Evolutionary conservation across 805 yeast genomes (phyloP), one percentile per base, ranked within the genome.

Genomic region (Wickerhamiella sorbophila): DNA sequence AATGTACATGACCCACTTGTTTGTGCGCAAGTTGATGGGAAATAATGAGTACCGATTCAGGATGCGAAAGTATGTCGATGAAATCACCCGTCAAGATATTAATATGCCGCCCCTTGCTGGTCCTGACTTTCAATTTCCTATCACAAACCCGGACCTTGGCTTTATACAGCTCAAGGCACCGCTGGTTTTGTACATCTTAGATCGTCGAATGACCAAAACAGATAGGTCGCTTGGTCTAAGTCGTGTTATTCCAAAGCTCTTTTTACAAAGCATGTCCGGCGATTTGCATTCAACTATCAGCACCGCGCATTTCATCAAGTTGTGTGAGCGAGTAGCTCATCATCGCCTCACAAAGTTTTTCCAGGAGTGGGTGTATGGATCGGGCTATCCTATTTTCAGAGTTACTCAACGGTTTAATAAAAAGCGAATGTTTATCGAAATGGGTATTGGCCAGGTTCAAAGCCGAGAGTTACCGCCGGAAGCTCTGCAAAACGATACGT

Each of bases 251-350:
- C 95, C 97, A 0, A 91, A 88, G 52, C 66, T 91, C 20, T 84
- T 88, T 48, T 62, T 91, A 29, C 96, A 91, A 58, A 94, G 94
- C 0, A 85, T 91, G 94, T 83, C 94, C 5, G 94, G 94, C 15
- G 98, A 91, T 52, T 64, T 91, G 39, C 73, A 74, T 14, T 84
- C 91, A 10, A 72, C 76, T 34, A 59, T 88, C 20, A 78, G 93
- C 5, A 77, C 95, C 0, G 65, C 70, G 9, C 96, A 91, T 61
- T 87, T 91, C 55, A 93, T 82, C 52, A 79, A 82, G 50, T 79
- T 86, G n/a, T 87, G 96, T 60, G 99, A 91, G 56, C 81, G 86
- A 51, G 96, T 91, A 6, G 84, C 88, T 44, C 85, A 88, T 50
- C 82, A 77, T 52, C 77, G 82, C 47, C 66, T 91, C 6, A 95